phyloP scores from a whole-genome alignment of 2,329 filamentous ascomycete genomes.

The Stachybotrys chlorohalonatus region DNA sequence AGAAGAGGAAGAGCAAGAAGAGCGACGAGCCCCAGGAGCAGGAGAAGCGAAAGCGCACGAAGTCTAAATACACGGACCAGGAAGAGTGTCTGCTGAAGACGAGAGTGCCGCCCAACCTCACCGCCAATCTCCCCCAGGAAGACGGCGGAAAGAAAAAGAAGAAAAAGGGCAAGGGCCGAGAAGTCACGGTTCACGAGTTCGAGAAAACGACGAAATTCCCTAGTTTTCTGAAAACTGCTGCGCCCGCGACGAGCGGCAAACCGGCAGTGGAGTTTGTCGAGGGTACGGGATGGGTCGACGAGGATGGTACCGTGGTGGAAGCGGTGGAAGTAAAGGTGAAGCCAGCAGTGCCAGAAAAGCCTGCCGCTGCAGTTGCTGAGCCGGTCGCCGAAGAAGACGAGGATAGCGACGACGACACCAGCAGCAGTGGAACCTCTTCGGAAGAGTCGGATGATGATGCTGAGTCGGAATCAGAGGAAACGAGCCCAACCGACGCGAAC shows the following conservation, averaged over 20 bases:
- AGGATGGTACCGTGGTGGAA: constrained; percentile 68
- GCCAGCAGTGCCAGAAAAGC: constrained; percentile 12
- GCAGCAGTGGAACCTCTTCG: constrained; percentile 24
- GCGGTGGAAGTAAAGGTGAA: constrained; percentile 29
- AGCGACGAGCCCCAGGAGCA: constrained; percentile 33
- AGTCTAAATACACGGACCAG: constrained; percentile 72
- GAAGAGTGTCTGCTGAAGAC: constrained; percentile 82
- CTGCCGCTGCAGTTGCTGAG: constrained; percentile 6
- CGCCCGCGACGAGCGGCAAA: constrained; percentile 20
- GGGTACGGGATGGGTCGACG: constrained; percentile 81
- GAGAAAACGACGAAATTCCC: constrained; percentile 75
- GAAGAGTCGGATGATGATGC: constrained; percentile 22
- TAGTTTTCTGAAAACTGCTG: constrained; percentile 59
- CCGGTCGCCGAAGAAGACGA: constrained; percentile 9
- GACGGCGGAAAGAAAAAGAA: constrained; percentile 47
- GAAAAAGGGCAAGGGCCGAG: constrained; percentile 38
- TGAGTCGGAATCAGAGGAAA: constrained; percentile 8
- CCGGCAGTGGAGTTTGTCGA: constrained; percentile 59
- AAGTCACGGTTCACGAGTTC: constrained; percentile 80
- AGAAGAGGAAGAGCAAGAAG: constrained; percentile 37
- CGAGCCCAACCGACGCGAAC: constrained; percentile 11
- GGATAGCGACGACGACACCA: constrained; percentile 14
- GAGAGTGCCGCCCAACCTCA: constrained; percentile 46
- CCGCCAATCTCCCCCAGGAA: constrained; percentile 31
- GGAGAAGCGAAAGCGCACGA: constrained; percentile 48